Evolutionary conservation across 176 grass and related monocot genomes (phyloP).

Genomic region (Cymbopogon citratus): DNA sequence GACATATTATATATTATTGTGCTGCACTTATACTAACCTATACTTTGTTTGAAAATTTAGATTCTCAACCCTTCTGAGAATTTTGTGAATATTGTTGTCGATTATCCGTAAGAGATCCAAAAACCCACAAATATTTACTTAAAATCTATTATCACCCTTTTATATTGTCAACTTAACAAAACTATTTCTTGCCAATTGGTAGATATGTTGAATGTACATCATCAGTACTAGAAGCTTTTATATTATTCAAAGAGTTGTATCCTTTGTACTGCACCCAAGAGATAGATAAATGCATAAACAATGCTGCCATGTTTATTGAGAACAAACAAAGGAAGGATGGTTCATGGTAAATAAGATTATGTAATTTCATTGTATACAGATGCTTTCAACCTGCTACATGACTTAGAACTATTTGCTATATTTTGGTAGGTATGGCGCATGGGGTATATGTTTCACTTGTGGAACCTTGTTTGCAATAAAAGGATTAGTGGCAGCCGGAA

Average conservation of each 20-base stretch:
- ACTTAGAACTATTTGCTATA: neutral
- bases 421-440: neutral
- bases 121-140: neutral
- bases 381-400: no score
- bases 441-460: constrained; percentile 34
- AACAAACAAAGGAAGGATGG: constrained; percentile 28
- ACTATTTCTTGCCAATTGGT: neutral
- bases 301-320: constrained; percentile 29
- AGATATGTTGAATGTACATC: neutral
- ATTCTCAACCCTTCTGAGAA: neutral
- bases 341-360: neutral
- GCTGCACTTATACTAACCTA: no score
- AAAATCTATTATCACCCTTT: neutral
- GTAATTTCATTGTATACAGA: neutral
- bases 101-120: constrained; percentile 28
- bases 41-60: neutral
- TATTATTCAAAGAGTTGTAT: neutral
- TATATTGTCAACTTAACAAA: neutral
- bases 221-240: neutral
- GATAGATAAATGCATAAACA: constrained; percentile 26
- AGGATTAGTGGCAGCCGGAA: constrained; percentile 27
- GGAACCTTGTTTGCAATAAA: constrained; percentile 24
- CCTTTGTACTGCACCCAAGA: neutral
- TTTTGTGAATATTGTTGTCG: neutral
- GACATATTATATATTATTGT: no score